A percentile compares a stretch with the other conserved stretches of the same genome.
These are phyloP conservation scores for Haplosporangium sp. DNA, from an alignment of 371 early-diverging fungal species.

Conservation along the genomic window DNA sequence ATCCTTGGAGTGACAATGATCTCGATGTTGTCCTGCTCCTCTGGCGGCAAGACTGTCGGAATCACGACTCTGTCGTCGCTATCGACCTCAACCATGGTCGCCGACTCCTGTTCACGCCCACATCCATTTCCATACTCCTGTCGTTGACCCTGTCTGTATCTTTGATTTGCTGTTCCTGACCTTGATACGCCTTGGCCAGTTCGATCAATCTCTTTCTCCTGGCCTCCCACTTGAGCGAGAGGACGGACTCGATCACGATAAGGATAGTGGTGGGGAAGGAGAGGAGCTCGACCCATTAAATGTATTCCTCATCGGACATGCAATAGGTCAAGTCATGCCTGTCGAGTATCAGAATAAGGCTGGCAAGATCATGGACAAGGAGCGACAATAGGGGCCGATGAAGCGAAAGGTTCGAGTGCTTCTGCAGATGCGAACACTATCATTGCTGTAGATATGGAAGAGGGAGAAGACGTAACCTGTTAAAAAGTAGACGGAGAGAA, in stretches of 20 bases:
- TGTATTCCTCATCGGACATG: neutral
- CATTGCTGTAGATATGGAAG: neutral
- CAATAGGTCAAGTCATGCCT: constrained; percentile 2
- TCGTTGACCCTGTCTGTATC: neutral
- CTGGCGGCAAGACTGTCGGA: constrained; percentile 2
- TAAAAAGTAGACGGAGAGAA: constrained; percentile 6
- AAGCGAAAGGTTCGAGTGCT: neutral
- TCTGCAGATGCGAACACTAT: no score
- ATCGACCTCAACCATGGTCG: neutral
- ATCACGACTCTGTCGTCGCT: neutral
- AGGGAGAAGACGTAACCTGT: constrained; percentile 6
- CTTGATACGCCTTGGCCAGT: neutral
- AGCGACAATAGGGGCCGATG: constrained; percentile 1
- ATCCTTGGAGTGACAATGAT: constrained; percentile 5
- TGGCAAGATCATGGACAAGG: constrained; percentile 11
- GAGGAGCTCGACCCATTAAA: neutral
- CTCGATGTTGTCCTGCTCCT: constrained; percentile 22
- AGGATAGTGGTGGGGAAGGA: constrained; percentile 14
- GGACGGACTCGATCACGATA: constrained; percentile 10
- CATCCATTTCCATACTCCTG: neutral
- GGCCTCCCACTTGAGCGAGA: constrained; percentile 15
- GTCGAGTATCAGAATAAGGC: constrained; percentile 16
- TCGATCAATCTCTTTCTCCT: neutral
- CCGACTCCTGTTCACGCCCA: neutral
- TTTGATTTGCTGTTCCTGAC: neutral